Evolutionary conservation across 2,329 filamentous ascomycete species (phyloP).

Genomic region (Sporothrix humicola): DNA sequence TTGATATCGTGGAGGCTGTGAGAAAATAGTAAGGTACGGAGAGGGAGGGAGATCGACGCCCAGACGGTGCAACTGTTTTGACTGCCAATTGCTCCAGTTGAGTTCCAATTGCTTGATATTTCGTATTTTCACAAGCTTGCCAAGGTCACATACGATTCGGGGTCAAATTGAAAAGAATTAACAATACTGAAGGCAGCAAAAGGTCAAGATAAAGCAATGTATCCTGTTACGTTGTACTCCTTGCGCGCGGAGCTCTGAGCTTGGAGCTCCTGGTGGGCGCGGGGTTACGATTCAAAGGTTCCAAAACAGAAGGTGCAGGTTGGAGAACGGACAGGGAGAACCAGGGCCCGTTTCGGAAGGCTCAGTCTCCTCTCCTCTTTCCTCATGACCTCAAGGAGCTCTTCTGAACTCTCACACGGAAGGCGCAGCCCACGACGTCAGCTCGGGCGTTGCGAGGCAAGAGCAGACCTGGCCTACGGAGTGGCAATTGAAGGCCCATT

Average conservation of each 20-base stretch:
- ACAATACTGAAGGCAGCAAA: background rate
- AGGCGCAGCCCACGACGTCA: slow-evolving; percentile 22
- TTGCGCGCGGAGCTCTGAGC: background rate
- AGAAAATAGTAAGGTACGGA: background rate
- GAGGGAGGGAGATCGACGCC: background rate
- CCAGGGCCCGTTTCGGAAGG: slow-evolving; percentile 19
- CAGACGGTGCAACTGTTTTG: background rate
- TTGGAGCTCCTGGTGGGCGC: too few relatives aligned
- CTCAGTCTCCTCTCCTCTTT: background rate
- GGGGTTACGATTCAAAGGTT: background rate
- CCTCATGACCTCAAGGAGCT: background rate
- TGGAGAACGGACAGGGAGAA: slow-evolving; percentile 13
- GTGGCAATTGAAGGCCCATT: background rate
- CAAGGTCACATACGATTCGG: background rate
- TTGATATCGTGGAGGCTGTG: background rate
- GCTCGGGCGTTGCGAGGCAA: background rate
- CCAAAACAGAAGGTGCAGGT: background rate
- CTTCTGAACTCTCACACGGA: background rate
- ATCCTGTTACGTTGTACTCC: background rate
- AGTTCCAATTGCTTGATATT: background rate
- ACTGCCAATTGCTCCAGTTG: background rate
- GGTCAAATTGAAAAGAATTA: too few relatives aligned
- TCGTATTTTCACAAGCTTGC: background rate
- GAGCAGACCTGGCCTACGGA: background rate
- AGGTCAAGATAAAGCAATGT: background rate